Evolutionary conservation across 176 grass and related monocot genomes (phyloP).

Genomic region (Bothriochloa decipiens): DNA sequence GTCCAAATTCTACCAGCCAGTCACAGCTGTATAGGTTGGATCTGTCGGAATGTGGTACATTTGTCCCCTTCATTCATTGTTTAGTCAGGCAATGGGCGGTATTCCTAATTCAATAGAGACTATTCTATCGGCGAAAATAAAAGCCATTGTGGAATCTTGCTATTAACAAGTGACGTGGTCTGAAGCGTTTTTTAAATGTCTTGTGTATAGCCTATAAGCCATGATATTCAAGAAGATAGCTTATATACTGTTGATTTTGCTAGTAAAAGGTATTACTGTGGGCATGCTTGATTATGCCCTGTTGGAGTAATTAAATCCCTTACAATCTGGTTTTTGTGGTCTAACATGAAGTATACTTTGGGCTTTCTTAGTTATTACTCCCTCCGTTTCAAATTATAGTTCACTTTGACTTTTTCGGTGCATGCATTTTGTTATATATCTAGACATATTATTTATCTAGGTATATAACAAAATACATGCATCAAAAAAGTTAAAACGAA

Average conservation of each 20-base stretch:
- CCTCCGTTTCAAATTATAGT: no score
- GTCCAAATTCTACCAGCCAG: no score
- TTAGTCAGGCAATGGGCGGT: neutral
- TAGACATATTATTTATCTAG: no score
- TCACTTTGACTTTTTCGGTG: no score
- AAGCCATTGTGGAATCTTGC: neutral
- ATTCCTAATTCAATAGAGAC: neutral
- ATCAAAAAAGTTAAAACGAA: no score
- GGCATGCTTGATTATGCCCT: neutral
- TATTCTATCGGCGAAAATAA: neutral
- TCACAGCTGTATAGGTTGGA: neutral
- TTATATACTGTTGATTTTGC: neutral
- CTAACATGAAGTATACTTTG: neutral
- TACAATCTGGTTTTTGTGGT: neutral
- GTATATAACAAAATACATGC: no score
- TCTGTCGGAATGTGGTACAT: constrained; percentile 2
- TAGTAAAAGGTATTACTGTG: neutral
- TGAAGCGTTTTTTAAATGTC: neutral
- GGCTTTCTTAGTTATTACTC: neutral
- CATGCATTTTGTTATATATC: no score
- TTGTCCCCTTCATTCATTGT: neutral
- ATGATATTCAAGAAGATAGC: neutral
- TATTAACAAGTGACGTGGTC: neutral
- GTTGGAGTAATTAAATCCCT: neutral
- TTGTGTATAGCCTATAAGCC: neutral